Base-by-base conservation (phyloP, 805 yeast species). In the Wickerhamiella australiensis region DNA sequence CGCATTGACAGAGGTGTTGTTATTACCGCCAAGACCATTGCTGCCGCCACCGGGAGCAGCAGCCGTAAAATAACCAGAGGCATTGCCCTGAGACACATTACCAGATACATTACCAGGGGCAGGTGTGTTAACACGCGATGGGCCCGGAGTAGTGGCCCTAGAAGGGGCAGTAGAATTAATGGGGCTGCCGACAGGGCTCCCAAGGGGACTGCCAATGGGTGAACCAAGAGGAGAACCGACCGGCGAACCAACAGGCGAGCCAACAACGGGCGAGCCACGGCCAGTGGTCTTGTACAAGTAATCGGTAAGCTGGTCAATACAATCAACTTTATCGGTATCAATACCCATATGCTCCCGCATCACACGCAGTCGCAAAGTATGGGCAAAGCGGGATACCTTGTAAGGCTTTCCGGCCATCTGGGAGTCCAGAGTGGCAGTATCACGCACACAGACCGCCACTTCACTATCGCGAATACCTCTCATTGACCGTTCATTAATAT, bases 311-410 rank as follows among this genome's bases (percentile, higher is more conserved):
- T 58, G 52, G 42, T 59, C 61, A 17, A 58, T 53, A 38, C 54
- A 48, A 23, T 57, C 59, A 20, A 59, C 51, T 47, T 56, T 56
- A 43, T 59, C 61, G 18, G 55, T 51, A 63, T 87, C 94, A 49
- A 94, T 81, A 22, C 98, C 99, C 22, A 92, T 63, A 66, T 92
- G 99, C 61, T 92, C 99, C 55, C 98, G 76, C 98, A 92, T 92
- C 46, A 94, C 71, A 54, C 96, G 74, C 70, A 87, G 77, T 59
- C 99, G 75, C 52, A 92, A 68, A 2, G 92, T 80, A 63, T 86
- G 94, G 0, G 97, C 86, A 69, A 90, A 92, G 57, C 78, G 79
- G 3, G 86, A 90, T 2, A 90, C 98, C 53, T 73, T 66, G 63
- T 78, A 90, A 0, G 85, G 83, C 58, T 78, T 68, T 1, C 94